phyloP scores from a whole-genome alignment of 331 rosid genomes.

The Stylosanthes scabra region DNA sequence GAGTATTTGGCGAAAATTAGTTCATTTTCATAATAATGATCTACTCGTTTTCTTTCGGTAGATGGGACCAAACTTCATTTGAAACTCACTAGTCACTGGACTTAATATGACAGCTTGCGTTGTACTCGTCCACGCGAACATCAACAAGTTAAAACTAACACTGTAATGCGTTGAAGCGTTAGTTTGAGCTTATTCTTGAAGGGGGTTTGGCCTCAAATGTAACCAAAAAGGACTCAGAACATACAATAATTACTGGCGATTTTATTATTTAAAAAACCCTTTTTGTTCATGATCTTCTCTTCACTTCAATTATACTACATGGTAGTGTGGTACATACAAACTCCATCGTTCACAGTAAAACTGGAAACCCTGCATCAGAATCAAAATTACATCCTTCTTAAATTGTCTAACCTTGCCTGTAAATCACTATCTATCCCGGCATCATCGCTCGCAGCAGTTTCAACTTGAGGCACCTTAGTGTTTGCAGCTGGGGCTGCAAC shows the following conservation, averaged over 20 bases:
- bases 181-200: background rate
- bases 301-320: no score
- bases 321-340: constrained; percentile 36
- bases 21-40: background rate
- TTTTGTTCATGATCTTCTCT: constrained; percentile 26
- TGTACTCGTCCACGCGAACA: background rate
- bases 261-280: constrained; percentile 19
- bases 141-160: background rate
- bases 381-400: constrained; percentile 66
- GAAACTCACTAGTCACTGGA: background rate
- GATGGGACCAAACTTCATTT: background rate
- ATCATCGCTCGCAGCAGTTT: constrained; percentile 63
- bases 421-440: constrained; percentile 77
- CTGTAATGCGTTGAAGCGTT: background rate
- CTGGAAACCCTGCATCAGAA: constrained; percentile 36
- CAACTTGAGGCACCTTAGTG: constrained; percentile 74
- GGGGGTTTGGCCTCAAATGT: background rate
- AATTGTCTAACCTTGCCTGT: constrained; percentile 82
- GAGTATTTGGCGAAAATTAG: background rate
- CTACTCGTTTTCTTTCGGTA: background rate
- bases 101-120: background rate
- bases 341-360: constrained; percentile 30
- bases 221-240: background rate
- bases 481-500: constrained; percentile 70
- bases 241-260: constrained; percentile 5